Evolutionary conservation across 257 asterid genomes (phyloP), one percentile per base, ranked within the genome.

Genomic region (Ehretia macrophylla): DNA sequence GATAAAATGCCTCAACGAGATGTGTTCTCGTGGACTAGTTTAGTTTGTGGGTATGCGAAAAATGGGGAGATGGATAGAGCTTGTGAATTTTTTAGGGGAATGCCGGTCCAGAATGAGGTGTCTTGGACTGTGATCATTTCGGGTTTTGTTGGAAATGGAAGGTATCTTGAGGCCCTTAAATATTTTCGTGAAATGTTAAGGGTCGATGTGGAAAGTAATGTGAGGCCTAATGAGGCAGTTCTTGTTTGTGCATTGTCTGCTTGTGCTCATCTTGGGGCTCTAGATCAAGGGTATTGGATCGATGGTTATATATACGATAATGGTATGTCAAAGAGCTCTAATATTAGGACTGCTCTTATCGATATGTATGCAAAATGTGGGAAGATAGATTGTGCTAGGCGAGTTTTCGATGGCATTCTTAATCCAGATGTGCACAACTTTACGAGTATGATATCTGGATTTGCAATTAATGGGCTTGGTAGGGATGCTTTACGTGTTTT

Each of bases 281-380:
- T 84, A 23, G 72, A 79, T 63, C 95, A 79, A 48, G 97, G 97
- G 19, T 72, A 67, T 18, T 77, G 88, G 86, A 81, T 87, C 61
- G 85, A 64, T 52, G 71, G 58, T 66, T 81, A 71, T 63, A 64
- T 85, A 14, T 69, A 72, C 39, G 79, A 72, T 44, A 69, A 65
- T 45, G 12, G 22, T 32, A 64, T 75, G 62, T 58, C 17, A 0
- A 12, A 60, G 48, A 83, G 84, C 42, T 69, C 88, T 1, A 86
- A 81, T 56, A 62, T 85, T 10, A 51, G 1, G 45, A 87, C 90
- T 64, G 88, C 96, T 0, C 93, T 90, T 10, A 71, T 87, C 21
- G 87, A 90, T 66, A 85, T 87, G 97, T 83, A 87, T 60, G 90
- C 97, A 38, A 90, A 90, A 68, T 90, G 96, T 70, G 97, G 97